Conservation (phyloP, 2,329 filamentous ascomycete species). For the Exophiala sp. region DNA sequence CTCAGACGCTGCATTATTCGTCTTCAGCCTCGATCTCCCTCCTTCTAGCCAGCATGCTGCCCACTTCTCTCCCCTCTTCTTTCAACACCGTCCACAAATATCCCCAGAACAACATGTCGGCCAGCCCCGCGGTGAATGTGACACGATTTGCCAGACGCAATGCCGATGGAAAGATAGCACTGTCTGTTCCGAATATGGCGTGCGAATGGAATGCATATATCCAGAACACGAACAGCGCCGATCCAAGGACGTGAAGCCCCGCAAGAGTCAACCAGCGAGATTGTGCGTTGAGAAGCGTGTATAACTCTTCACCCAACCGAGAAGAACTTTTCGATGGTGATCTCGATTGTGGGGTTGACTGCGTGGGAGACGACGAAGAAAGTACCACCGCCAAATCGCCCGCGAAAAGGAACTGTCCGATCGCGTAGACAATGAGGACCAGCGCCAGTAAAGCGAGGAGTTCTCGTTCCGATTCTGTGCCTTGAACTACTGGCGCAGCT, state of each 20-base stretch:
- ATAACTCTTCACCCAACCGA: slow-evolving; percentile 21
- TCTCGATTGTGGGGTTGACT: not conserved
- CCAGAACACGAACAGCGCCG: slow-evolving; percentile 19
- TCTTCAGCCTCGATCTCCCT: slow-evolving; percentile 16
- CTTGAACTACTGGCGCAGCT: not conserved
- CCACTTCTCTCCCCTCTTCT: slow-evolving; percentile 25
- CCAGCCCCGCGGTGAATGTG: slow-evolving; percentile 22
- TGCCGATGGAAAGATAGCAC: not conserved
- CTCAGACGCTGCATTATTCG: not conserved
- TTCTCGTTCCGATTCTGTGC: slow-evolving; percentile 12
- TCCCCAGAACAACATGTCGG: slow-evolving; percentile 30
- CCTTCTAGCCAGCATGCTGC: slow-evolving; percentile 14
- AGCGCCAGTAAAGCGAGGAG: slow-evolving; percentile 22
- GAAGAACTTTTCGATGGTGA: not conserved
- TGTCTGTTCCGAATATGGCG: not conserved
- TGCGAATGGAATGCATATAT: slow-evolving; percentile 25
- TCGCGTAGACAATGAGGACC: slow-evolving; percentile 14
- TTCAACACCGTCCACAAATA: slow-evolving; percentile 28
- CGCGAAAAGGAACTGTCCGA: slow-evolving; percentile 23
- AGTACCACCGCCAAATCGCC: slow-evolving; percentile 18
- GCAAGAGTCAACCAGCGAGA: slow-evolving; percentile 23
- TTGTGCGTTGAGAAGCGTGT: slow-evolving; percentile 22
- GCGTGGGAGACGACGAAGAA: slow-evolving; percentile 1
- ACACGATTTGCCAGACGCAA: slow-evolving; percentile 24
- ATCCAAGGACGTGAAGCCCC: slow-evolving; percentile 19